Conservation (phyloP, 2,329 filamentous ascomycete genomes). For the Teratosphaeria gauchensis region DNA sequence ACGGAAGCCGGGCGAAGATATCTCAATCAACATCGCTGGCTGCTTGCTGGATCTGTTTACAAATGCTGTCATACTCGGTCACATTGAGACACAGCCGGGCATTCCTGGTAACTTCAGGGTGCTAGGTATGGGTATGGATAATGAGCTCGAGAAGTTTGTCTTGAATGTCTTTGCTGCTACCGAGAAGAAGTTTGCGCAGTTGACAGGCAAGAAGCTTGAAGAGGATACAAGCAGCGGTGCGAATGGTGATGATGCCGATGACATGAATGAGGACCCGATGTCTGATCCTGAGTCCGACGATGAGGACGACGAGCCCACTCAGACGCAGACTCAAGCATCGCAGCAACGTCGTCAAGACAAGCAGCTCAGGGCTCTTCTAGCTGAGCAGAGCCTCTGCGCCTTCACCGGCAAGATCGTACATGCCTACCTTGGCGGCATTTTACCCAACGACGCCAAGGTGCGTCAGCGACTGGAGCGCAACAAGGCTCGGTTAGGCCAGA, state of each 20-base stretch:
- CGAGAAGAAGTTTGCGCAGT: conserved; percentile 70
- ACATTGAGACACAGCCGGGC: conserved; percentile 24
- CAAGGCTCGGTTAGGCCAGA: conserved; percentile 66
- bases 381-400: conserved; percentile 79
- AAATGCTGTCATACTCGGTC: conserved; percentile 59
- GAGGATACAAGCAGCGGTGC: conserved; percentile 33
- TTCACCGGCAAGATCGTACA: conserved; percentile 77
- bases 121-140: conserved; percentile 52
- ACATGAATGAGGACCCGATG: conserved; percentile 50
- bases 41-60: conserved; percentile 74
- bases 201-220: conserved; percentile 31
- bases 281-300: conserved; percentile 48
- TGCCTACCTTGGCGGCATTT: conserved; percentile 62
- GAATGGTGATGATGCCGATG: conserved; percentile 25
- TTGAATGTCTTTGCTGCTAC: conserved; percentile 66
- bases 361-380: conserved; percentile 51
- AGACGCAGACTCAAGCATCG: conserved; percentile 38
- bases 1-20: conserved; percentile 49
- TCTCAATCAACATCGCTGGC: conserved; percentile 66
- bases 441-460: conserved; percentile 47
- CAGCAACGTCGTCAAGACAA: conserved; percentile 51
- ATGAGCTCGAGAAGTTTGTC: conserved; percentile 55
- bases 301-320: conserved; percentile 29
- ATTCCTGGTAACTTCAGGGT: conserved; percentile 39
- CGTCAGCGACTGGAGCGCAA: conserved; percentile 68